A percentile compares a stretch with the other conserved stretches of the same genome.
phyloP scores from a whole-genome alignment of 176 grass and related monocot genomes.

The Secale cereale region DNA sequence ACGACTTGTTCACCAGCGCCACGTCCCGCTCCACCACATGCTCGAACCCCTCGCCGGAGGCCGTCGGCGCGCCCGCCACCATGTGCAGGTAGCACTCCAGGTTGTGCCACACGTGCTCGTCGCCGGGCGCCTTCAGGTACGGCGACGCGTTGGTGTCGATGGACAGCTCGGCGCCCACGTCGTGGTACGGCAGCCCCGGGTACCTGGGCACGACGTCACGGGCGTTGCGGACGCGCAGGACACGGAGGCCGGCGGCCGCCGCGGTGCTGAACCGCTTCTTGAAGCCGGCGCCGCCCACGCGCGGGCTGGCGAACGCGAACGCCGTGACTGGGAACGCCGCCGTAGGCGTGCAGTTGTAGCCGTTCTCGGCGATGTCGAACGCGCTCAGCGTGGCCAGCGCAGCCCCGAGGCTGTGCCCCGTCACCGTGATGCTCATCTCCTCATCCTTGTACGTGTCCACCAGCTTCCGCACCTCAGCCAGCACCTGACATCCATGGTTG shows the following conservation, averaged over 20 bases:
- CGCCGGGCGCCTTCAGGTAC: constrained; percentile 44
- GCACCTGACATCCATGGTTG: too few relatives aligned
- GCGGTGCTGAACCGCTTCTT: constrained; percentile 29
- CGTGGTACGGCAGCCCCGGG: constrained; percentile 41
- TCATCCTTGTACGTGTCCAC: constrained; percentile 55
- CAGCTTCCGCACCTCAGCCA: constrained; percentile 56
- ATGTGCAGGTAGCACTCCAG: constrained; percentile 69
- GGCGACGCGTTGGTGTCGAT: constrained; percentile 50
- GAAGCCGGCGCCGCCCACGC: constrained; percentile 54
- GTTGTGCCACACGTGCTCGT: constrained; percentile 42
- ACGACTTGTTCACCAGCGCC: constrained; percentile 54
- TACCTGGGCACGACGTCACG: constrained; percentile 49
- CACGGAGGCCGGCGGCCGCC: neutral
- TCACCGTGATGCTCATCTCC: constrained; percentile 67
- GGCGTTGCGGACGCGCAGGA: constrained; percentile 54
- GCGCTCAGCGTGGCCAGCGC: constrained; percentile 68
- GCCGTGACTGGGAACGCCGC: constrained; percentile 28
- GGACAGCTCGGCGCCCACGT: constrained; percentile 48
- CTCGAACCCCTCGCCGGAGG: constrained; percentile 20
- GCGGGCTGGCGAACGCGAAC: constrained; percentile 60
- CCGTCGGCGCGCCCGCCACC: constrained; percentile 29
- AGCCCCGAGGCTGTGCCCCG: constrained; percentile 77
- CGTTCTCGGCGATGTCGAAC: constrained; percentile 65
- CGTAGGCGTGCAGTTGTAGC: neutral
- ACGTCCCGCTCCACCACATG: constrained; percentile 54